Evolutionary conservation across 768 basidiomycete species (phyloP).

Genomic region (Tephrocybe sp.): DNA sequence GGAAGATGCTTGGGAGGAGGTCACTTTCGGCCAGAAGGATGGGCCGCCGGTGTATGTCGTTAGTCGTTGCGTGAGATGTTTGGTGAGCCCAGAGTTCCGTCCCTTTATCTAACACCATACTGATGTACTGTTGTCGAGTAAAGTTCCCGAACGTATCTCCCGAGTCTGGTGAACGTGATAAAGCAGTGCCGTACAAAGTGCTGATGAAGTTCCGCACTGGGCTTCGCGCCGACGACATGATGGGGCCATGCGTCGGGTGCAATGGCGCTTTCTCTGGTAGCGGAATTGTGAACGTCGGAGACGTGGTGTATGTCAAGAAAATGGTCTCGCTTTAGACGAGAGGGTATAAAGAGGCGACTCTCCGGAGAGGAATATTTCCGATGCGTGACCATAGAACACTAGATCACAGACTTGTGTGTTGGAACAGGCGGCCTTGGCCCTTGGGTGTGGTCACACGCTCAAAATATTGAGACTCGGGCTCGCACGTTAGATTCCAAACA

Average conservation of each 20-base stretch:
- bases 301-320: constrained; percentile 50
- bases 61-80: constrained; percentile 66
- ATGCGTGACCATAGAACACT: no score
- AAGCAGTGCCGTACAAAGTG: constrained; percentile 73
- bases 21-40: constrained; percentile 44
- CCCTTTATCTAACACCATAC: neutral
- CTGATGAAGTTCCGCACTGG: constrained; percentile 71
- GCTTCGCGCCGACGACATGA: constrained; percentile 44
- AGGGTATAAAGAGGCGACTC: neutral
- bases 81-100: constrained; percentile 42
- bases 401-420: no score
- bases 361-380: neutral
- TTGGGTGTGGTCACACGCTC: no score
- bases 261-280: constrained; percentile 52
- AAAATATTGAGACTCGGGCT: no score
- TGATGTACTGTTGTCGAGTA: neutral
- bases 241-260: constrained; percentile 64
- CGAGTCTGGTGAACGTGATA: constrained; percentile 60
- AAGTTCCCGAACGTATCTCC: constrained; percentile 76
- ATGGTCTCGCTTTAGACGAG: constrained; percentile 16
- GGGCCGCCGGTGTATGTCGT: constrained; percentile 55
- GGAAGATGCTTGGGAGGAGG: constrained; percentile 68
- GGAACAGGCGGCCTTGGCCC: no score
- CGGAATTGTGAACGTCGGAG: constrained; percentile 62
- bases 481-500: no score